Base-by-base conservation (phyloP, 2,329 filamentous ascomycete species). In the Colletotrichum magnum region DNA sequence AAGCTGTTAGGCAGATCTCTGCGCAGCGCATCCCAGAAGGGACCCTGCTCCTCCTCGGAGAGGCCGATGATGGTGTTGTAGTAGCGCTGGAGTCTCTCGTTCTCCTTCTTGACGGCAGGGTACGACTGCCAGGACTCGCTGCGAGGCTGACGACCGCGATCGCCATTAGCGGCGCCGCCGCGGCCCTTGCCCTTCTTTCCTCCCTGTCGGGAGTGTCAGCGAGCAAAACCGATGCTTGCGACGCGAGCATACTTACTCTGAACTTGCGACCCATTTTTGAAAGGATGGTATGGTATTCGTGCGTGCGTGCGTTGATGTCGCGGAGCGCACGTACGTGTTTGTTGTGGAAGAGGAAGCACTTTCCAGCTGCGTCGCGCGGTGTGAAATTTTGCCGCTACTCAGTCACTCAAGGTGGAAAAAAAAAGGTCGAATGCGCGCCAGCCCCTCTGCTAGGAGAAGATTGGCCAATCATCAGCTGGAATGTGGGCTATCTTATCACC, bases 1-100 rank as follows among this genome's bases (percentile, higher is more conserved):
- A 98, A 99, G 81, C 95, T 98, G 84, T 98, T 98, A 64, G 96
- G 96, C 58, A 99, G 85, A 78, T 98, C 95, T 72, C 92, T 89
- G 76, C 90, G 89, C 79, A 98, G 85, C 0, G 93, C 89, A 45
- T 88, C 87, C 96, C 96, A 99, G 82, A 98, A 98, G 10, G 88
- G 86, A 65, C 90, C 85, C 76, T 89, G 90, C 82, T 98, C 95
- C 53, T 91, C 89, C 58, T 94, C 93, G 0, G 92, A 87, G 7
- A 98, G 84, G 68, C 94, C 88, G 6, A 93, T 87, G 36, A 95
- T 86, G 71, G 87, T 85, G 78, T 97, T 92, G 85, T 99, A 99
- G 84, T 93, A 98, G 72, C 86, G 85, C 83, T 98, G 92, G 72
- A 97, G 92, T 75, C 92, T 91, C 77, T 93, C 92, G 81, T 99